Conservation (phyloP, 2,329 filamentous ascomycete species). For the Golovinomyces cichoracearum region DNA sequence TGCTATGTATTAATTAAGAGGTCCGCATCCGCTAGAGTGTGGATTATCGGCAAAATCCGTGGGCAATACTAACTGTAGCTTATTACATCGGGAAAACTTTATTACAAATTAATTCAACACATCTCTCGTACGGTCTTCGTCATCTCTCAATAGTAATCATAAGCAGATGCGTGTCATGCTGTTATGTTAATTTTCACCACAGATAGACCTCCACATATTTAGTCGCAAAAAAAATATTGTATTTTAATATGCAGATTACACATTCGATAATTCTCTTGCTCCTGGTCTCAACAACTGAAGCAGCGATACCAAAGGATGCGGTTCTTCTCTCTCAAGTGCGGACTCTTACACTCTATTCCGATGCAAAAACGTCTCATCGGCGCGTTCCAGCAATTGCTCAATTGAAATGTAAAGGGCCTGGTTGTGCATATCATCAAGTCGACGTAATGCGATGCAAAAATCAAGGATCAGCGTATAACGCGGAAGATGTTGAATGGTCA, state of each 20-base stretch:
- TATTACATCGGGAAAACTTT: no score
- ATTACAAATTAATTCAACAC: no score
- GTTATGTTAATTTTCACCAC: no score
- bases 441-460: constrained; percentile 80
- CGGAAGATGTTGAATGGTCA: constrained; percentile 72
- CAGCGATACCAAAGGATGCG: constrained; percentile 17
- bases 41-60: no score
- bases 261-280: constrained; percentile 8
- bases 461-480: constrained; percentile 50
- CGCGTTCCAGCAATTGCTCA: constrained; percentile 54
- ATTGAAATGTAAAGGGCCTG: constrained; percentile 46
- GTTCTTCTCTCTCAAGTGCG: constrained; percentile 42
- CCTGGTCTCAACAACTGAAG: constrained; percentile 1
- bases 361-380: constrained; percentile 43
- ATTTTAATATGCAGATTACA: constrained; percentile 9
- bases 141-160: no score
- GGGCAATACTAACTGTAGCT: no score
- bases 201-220: no score
- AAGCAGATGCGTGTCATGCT: no score
- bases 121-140: no score
- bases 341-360: constrained; percentile 48
- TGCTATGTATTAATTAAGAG: no score
- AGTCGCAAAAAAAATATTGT: no score
- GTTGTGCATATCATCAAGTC: constrained; percentile 28
- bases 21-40: no score